Conservation (phyloP, 306 rosid species). For the Betula pendula region DNA sequence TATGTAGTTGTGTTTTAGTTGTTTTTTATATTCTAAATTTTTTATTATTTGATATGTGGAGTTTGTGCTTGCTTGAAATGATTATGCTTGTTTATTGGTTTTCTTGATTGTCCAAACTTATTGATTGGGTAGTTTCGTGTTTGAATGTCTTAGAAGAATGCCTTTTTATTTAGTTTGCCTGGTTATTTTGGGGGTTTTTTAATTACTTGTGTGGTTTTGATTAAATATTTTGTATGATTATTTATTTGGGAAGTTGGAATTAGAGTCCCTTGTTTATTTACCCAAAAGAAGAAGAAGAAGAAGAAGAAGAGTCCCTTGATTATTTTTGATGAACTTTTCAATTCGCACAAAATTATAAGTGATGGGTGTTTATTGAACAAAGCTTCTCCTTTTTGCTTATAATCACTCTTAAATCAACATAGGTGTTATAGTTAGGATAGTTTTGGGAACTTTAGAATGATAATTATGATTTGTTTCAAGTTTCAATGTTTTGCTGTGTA, state of each 20-base stretch:
- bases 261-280: too few species aligned
- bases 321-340: too few species aligned
- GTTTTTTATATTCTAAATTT: neutral
- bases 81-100: too few species aligned
- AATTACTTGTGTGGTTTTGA: too few species aligned
- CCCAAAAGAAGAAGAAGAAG: too few species aligned
- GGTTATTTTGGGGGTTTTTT: too few species aligned
- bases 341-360: too few species aligned
- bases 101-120: neutral
- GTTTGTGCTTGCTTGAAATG: too few species aligned
- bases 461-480: neutral
- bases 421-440: neutral
- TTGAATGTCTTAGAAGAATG: neutral
- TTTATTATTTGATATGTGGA: neutral
- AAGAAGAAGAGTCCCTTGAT: too few species aligned
- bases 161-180: too few species aligned
- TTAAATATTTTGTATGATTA: too few species aligned
- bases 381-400: neutral
- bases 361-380: neutral
- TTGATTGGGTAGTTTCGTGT: neutral
- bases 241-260: too few species aligned
- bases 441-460: neutral
- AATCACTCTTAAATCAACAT: neutral
- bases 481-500: neutral
- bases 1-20: neutral